Percentiles rank a stretch among this genome's conserved stretches.
These are phyloP conservation scores for Neospermospora avenae DNA, from an alignment of 2,329 filamentous ascomycete genomes.

Conservation along the genomic window DNA sequence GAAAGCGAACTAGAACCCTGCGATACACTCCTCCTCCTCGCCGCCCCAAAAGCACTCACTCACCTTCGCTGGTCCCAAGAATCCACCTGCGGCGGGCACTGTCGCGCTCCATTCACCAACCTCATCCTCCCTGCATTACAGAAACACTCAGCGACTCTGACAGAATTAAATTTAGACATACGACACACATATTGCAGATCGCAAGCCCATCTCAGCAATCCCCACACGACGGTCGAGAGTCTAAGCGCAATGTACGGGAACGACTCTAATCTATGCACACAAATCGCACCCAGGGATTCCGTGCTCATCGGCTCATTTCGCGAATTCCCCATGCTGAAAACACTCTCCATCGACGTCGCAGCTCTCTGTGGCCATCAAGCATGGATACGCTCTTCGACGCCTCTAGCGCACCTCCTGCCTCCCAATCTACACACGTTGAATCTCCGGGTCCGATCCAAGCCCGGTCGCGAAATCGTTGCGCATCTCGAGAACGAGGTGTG, in stretches of 20 bases:
- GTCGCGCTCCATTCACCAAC: constrained; percentile 8
- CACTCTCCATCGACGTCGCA: constrained; percentile 14
- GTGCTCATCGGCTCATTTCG: constrained; percentile 16
- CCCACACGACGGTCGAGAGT: neutral
- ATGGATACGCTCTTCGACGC: constrained; percentile 4
- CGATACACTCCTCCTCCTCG: constrained; percentile 3
- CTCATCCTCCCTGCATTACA: constrained; percentile 4
- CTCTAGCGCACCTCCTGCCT: constrained; percentile 10
- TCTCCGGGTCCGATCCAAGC: neutral
- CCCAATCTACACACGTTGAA: constrained; percentile 6
- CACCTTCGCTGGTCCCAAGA: constrained; percentile 11
- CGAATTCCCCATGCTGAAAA: constrained; percentile 6
- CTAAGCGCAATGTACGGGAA: neutral
- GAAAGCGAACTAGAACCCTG: constrained; percentile 6
- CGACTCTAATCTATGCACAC: neutral
- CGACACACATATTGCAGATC: constrained; percentile 4
- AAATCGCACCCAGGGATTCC: neutral
- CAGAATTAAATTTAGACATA: constrained; percentile 13
- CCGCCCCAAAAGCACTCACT: constrained; percentile 9
- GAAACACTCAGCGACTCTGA: constrained; percentile 7
- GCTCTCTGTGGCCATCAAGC: constrained; percentile 15
- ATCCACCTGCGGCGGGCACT: neutral
- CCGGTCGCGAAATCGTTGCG: neutral
- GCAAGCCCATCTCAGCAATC: constrained; percentile 1
- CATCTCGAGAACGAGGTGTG: constrained; percentile 7